Base-by-base conservation (phyloP, 108 stramenopile species). In the Craspedostauros australis region DNA sequence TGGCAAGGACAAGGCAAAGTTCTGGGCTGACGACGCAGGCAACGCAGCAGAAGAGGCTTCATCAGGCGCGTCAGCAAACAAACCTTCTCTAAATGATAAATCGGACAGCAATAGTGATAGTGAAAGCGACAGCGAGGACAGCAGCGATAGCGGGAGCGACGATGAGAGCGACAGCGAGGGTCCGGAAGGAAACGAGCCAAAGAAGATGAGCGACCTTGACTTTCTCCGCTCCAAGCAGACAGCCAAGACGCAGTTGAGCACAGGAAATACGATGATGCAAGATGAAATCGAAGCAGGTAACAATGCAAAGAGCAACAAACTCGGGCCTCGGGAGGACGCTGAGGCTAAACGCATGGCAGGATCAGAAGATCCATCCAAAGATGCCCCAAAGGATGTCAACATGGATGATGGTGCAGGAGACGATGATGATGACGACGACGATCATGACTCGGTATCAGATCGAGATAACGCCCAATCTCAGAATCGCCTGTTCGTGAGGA, bases 401-500 rank as follows among this genome's bases (percentile, higher is more conserved):
- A 65, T 48, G 25, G 28, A 62, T 1, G 33, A 68, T 25, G 25
- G 39, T 31, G 15, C 31, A 21, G 15, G 40, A 16, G 52, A 48
- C 8, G 53, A 42, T 18, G 47, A 33, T 3, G 68, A 57, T 60
- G 70, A 57, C n/a, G 59, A 24, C 2, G 39, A 54, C 27, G 50
- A 55, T 3, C 8, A 57, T 32, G 18, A 46, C 30, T 25, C 28
- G 11, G 23, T 21, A 1, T 18, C 15, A 11, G 47, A 40, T 51
- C 36, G 18, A 4, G 68, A 57, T 34, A 62, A 61, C 38, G 57
- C 19, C 4, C 5, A 60, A 38, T 61, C 75, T 2, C 34, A 51
- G 30, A 70, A 70, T 50, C 76, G 98, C 24, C 64, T 99, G 30
- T 99, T 96, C 66, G 76, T 99, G 15, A 60, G 95, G 23, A 99